Evolutionary conservation across 75 land plant species (phyloP), one percentile per base, ranked within the genome.

Genomic region (Picea glauca): DNA sequence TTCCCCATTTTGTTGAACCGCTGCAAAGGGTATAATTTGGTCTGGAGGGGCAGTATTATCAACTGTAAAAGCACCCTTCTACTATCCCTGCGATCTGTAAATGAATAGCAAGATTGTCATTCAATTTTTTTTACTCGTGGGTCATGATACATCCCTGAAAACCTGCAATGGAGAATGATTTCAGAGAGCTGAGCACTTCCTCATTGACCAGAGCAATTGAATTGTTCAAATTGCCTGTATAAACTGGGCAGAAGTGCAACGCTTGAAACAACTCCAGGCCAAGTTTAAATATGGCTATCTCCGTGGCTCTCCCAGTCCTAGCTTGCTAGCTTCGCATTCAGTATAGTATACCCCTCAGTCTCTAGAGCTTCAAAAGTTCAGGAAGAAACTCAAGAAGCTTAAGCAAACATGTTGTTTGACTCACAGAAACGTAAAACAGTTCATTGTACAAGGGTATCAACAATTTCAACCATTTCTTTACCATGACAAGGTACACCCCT

Each of bases 311-410:
- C 38, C 72, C 72, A 38, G n/a, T 68, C 38, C 72, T 68, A 68
- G 57, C 62, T 79, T 81, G 35, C 86, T 85, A 17, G 98, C 99
- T 83, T 98, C 99, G 57, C 89, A 81, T 59, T 98, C 99, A 62
- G 90, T 38, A 94, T 58, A 30, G 80, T 56, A 75, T 98, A 95
- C 9, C 84, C 89, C 76, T 94, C 93, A 80, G 85, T 84, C 81
- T 84, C 93, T 81, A 98, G 82, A 17, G 85, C 84, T 64, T 86
- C 94, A 81, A 95, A 83, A 68, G 87, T 38, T 95, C 94, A 60
- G 90, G 95, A 77, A 95, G 93, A 83, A 98, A 93, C 20, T 95
- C 99, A 80, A 98, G 83, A 38, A 97, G 98, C 98, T 94, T 98
- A 57, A 98, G 83, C 73, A 98, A 81, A 78, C 98, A 94, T 32